Conservation (phyloP, 1,139 yeast species). For the Geotrichum bryndzae region DNA sequence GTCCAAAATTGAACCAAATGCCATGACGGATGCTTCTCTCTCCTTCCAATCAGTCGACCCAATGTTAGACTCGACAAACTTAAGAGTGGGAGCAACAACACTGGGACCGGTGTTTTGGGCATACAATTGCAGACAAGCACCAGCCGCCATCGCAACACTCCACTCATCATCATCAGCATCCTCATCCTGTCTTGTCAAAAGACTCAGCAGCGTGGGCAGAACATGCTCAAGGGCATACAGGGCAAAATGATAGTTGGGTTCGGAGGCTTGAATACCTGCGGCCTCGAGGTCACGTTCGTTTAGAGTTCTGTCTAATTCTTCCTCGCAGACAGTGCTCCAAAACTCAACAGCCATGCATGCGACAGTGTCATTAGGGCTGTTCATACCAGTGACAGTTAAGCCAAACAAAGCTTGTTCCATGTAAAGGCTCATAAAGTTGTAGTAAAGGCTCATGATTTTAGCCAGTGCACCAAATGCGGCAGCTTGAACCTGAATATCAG, state of each 20-base stretch:
- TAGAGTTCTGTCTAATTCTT: conserved; percentile 73
- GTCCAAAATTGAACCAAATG: conserved; percentile 92
- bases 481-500: conserved; percentile 75
- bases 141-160: conserved; percentile 98
- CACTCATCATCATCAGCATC: conserved; percentile 93
- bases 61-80: conserved; percentile 74
- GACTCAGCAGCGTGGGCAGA: conserved; percentile 72
- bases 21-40: conserved; percentile 98
- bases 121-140: conserved; percentile 89
- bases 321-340: conserved; percentile 97
- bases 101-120: conserved; percentile 86
- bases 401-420: conserved; percentile 96
- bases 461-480: conserved; percentile 96
- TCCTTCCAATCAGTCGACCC: conserved; percentile 64
- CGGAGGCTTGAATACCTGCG: conserved; percentile 23
- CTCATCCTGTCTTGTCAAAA: conserved; percentile 84
- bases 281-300: conserved; percentile 55
- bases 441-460: conserved; percentile 83
- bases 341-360: conserved; percentile 98
- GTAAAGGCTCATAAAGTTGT: conserved; percentile 82
- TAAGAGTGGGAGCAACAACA: conserved; percentile 77
- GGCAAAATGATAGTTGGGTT: conserved; percentile 62
- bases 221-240: conserved; percentile 76
- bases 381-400: conserved; percentile 88
- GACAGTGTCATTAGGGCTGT: conserved; percentile 74